These are phyloP conservation scores for Microstegium vimineum DNA, from an alignment of 176 grass and related monocot species.

Conservation along the genomic window DNA sequence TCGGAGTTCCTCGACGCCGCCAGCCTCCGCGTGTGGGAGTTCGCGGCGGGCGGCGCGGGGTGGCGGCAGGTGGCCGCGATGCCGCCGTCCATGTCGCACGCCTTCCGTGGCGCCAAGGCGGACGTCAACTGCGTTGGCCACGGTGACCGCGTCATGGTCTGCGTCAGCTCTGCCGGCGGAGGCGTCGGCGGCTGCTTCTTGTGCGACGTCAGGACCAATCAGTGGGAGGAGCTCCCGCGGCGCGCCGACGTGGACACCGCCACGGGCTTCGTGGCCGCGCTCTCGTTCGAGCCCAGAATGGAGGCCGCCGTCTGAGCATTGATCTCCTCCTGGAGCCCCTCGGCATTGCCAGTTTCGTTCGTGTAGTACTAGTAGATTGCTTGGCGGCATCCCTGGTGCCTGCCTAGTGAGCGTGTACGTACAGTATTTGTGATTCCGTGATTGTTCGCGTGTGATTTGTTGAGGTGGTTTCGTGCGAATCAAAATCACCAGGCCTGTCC, in stretches of 20 bases:
- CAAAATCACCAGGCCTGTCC: conserved; percentile 27
- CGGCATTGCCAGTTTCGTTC: neutral
- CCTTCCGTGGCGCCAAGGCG: conserved; percentile 54
- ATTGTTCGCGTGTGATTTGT: neutral
- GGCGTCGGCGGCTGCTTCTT: conserved; percentile 35
- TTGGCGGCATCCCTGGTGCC: conserved; percentile 13
- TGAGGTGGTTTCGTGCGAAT: conserved; percentile 28
- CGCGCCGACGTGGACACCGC: neutral
- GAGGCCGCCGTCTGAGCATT: conserved; percentile 54
- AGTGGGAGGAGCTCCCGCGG: conserved; percentile 64
- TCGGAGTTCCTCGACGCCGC: conserved; percentile 76
- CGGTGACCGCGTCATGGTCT: conserved; percentile 59
- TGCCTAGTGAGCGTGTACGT: neutral
- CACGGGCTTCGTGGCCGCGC: conserved; percentile 70
- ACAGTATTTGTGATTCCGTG: neutral
- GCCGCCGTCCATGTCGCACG: conserved; percentile 78
- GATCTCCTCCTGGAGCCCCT: neutral
- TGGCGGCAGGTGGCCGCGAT: conserved; percentile 83
- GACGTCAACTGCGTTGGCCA: conserved; percentile 83
- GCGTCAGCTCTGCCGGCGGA: conserved; percentile 51
- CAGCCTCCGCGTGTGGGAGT: conserved; percentile 75
- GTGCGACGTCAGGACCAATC: conserved; percentile 49
- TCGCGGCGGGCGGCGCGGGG: conserved; percentile 1
- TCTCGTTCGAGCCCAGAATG: conserved; percentile 90
- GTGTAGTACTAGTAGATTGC: neutral